phyloP scores from a whole-genome alignment of 2,329 filamentous ascomycete species.

The Botrytis squamosa region DNA sequence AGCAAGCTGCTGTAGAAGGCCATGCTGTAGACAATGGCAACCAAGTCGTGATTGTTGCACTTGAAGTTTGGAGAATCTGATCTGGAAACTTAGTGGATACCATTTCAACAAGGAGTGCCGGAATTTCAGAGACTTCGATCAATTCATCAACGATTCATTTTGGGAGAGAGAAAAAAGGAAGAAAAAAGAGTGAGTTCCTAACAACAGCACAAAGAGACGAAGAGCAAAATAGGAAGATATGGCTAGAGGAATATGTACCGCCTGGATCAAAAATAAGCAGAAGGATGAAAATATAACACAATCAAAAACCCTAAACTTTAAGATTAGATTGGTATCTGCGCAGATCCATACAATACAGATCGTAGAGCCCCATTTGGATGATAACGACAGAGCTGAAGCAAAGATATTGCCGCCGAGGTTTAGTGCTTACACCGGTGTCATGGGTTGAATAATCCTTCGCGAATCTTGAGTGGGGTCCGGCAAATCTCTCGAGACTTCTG shows the following conservation, averaged over 20 bases:
- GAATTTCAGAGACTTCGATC: neutral
- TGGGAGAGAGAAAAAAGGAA: too few species aligned
- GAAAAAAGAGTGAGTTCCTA: neutral
- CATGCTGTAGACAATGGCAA: conserved; percentile 14
- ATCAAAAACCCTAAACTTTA: neutral
- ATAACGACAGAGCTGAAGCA: neutral
- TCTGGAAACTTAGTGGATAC: neutral
- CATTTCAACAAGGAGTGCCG: neutral
- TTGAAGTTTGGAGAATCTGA: conserved; percentile 9
- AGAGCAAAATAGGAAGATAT: neutral
- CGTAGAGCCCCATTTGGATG: neutral
- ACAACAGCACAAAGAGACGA: neutral
- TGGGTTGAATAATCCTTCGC: neutral
- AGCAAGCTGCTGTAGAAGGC: conserved; percentile 11
- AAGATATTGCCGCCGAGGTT: neutral
- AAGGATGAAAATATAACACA: neutral
- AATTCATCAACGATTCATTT: neutral
- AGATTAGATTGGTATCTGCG: neutral
- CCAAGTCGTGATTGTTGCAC: conserved; percentile 5
- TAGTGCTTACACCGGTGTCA: neutral
- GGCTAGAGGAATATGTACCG: too few species aligned
- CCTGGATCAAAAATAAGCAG: neutral
- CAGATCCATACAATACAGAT: neutral
- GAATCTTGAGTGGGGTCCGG: neutral
- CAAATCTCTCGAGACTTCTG: neutral